Evolutionary conservation across 495 filamentous ascomycete genomes (phyloP), one percentile per base, ranked within the genome.

Genomic region (Articulospora tetracladia): DNA sequence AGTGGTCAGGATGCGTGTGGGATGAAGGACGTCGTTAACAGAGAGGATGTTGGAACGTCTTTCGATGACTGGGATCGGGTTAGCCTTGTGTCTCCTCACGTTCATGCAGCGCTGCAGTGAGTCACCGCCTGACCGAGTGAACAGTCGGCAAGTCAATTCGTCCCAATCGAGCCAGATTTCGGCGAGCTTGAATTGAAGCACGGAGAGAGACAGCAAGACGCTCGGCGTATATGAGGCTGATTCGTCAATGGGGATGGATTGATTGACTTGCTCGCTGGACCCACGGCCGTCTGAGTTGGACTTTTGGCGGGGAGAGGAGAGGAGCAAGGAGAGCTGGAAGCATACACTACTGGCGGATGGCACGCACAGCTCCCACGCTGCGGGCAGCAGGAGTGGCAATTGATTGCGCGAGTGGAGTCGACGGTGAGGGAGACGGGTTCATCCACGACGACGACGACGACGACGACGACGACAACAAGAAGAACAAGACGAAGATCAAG

Each of bases 101-200:
- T 57, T 62, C 61, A 60, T 65, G 65, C 61, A 53, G 34, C 8
- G 20, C 30, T 24, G 23, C 10, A 49, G 47, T 68, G 66, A 68
- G 66, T 68, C 66, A 68, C 62, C 52, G 25, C 34, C 44, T 55
- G 23, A 41, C 27, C 26, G 52, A 59, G 55, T 62, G 41, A 53
- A 55, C 53, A 48, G 24, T 61, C 65, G 61, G 65, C 44, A 55
- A 58, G 53, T 50, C 25, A 28, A 54, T 17, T 30, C 41, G 60
- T 39, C 60, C 64, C 44, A 55, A 63, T 66, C 41, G 53, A 50
- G 60, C 6, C 20, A 50, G 15, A 3, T 44, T n/a, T 36, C 28
- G 60, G 39, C 46, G 49, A 49, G 53, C 27, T 32, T 11, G 51
- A 36, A n/a, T 28, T 22, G 50, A 23, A n/a, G 26, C 25, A 27